Conservation (phyloP, 768 basidiomycete genomes). For the Rhizopogon rudus region DNA sequence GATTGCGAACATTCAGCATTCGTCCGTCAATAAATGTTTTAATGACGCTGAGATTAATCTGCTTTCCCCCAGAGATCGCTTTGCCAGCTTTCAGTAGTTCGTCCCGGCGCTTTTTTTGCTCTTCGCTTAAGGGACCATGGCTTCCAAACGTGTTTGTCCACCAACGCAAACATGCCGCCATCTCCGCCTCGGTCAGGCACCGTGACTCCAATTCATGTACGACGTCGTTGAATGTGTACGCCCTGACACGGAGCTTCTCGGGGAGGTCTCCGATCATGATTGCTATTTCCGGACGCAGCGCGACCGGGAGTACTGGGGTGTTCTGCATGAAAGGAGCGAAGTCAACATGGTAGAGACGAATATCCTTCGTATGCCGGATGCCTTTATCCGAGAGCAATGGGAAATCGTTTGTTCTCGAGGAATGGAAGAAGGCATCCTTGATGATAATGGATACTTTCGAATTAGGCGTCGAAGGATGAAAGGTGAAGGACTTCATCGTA, state of each 20-base stretch:
- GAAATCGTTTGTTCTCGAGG: slow-evolving; percentile 45
- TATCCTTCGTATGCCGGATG: slow-evolving; percentile 50
- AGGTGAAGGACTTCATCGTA: slow-evolving; percentile 83
- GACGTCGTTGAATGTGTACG: slow-evolving; percentile 75
- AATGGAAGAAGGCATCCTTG: slow-evolving; percentile 73
- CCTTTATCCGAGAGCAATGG: slow-evolving; percentile 77
- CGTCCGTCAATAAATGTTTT: slow-evolving; percentile 62
- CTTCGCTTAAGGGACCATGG: not conserved
- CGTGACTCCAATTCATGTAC: slow-evolving; percentile 62
- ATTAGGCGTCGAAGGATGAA: slow-evolving; percentile 79
- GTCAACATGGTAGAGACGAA: no score
- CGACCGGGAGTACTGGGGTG: slow-evolving; percentile 52
- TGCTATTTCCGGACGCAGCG: slow-evolving; percentile 24
- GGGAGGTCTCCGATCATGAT: slow-evolving; percentile 61
- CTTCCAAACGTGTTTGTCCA: slow-evolving; percentile 43
- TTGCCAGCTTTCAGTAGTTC: not conserved
- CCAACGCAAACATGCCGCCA: slow-evolving; percentile 81
- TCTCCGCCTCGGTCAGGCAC: slow-evolving; percentile 63
- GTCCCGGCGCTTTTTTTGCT: not conserved
- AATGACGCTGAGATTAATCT: slow-evolving; percentile 55
- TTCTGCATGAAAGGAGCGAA: no score
- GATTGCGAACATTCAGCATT: slow-evolving; percentile 40
- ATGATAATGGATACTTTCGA: slow-evolving; percentile 64
- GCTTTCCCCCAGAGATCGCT: not conserved
- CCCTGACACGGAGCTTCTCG: slow-evolving; percentile 52